Conservation (phyloP, 768 basidiomycete species). For the Ramaria sp. region DNA sequence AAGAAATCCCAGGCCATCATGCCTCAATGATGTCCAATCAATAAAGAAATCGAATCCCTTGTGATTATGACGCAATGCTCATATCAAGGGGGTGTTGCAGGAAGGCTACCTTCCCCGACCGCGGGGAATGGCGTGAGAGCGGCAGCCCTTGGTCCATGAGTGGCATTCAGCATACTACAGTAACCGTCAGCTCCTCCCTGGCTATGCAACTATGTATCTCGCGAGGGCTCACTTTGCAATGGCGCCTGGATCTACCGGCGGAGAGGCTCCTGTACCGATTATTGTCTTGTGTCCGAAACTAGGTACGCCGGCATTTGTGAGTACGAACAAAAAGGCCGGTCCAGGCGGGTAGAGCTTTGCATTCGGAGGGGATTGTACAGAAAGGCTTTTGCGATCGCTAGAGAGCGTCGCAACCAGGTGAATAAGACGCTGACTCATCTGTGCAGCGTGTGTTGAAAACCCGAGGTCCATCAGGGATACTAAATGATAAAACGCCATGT, state of each 20-base stretch:
- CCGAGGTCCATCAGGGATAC: constrained; percentile 12
- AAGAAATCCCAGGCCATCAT: no score
- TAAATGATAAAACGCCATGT: background rate
- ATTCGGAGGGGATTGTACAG: constrained; percentile 17
- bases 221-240: constrained; percentile 9
- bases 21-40: no score
- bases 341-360: constrained; percentile 10
- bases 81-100: no score
- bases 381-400: constrained; percentile 23
- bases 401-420: constrained; percentile 21
- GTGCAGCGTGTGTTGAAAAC: constrained; percentile 13
- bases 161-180: no score
- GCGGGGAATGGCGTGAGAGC: no score
- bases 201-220: no score
- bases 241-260: constrained; percentile 22
- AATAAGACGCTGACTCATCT: constrained; percentile 13
- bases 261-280: constrained; percentile 28
- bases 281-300: constrained; percentile 23
- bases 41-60: no score
- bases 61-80: no score
- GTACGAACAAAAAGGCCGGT: constrained; percentile 13
- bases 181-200: no score
- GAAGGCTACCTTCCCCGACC: no score
- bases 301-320: constrained; percentile 26
- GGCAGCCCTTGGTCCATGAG: no score